phyloP scores from a whole-genome alignment of 495 filamentous ascomycete genomes.

The Talaromyces thailandensis region DNA sequence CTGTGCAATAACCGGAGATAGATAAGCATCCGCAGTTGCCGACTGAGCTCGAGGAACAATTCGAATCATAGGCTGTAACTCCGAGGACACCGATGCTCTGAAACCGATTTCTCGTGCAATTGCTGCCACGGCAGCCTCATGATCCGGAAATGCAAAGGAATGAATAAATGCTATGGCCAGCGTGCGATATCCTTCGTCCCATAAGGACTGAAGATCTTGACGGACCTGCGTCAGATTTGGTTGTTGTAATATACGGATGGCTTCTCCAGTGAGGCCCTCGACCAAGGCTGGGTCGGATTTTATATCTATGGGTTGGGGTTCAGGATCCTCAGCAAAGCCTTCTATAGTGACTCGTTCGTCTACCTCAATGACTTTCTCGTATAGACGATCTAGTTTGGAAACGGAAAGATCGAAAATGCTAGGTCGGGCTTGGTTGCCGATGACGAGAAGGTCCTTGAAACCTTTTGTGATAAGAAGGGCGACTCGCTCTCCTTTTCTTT shows the following conservation, averaged over 20 bases:
- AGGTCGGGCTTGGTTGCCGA: conserved; percentile 76
- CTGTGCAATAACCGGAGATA: conserved; percentile 91
- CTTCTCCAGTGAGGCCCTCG: conserved; percentile 42
- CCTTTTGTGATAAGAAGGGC: conserved; percentile 87
- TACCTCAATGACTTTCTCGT: conserved; percentile 67
- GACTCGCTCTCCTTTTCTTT: conserved; percentile 89
- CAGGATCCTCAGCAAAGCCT: conserved; percentile 24
- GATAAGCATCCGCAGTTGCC: conserved; percentile 90
- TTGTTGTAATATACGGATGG: conserved; percentile 39
- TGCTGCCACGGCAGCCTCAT: conserved; percentile 38
- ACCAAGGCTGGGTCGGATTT: conserved; percentile 15
- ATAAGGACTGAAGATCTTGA: conserved; percentile 32
- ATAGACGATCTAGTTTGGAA: conserved; percentile 69
- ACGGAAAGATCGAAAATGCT: conserved; percentile 80
- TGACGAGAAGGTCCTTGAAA: conserved; percentile 84
- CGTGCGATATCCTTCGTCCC: conserved; percentile 38
- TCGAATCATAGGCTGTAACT: conserved; percentile 80
- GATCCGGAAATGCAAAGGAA: conserved; percentile 45
- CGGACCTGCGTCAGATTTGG: conserved; percentile 28
- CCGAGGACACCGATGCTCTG: conserved; percentile 49
- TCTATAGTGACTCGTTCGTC: conserved; percentile 81
- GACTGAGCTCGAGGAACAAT: conserved; percentile 75
- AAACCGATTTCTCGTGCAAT: conserved; percentile 41
- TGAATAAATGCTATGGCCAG: conserved; percentile 46
- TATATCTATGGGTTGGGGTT: conserved; percentile 30